Evolutionary conservation across 495 filamentous ascomycete genomes (phyloP).

Genomic region (Penicillium coprophilum): DNA sequence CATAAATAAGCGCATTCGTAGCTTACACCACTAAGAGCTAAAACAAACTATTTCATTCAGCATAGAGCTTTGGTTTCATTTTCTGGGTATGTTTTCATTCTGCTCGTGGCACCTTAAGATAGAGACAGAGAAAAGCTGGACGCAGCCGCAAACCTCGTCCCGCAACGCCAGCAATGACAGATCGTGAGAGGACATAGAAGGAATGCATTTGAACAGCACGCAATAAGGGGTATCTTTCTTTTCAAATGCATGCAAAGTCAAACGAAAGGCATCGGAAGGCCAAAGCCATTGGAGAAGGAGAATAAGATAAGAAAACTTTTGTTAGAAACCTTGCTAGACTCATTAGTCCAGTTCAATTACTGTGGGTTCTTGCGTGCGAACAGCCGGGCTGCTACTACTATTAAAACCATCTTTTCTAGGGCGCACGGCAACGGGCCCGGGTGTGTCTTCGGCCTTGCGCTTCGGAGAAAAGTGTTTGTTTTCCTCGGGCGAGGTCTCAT

Average conservation of each 20-base stretch:
- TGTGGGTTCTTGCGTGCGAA: constrained; percentile 11
- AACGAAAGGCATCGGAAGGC: background rate
- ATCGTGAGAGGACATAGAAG: background rate
- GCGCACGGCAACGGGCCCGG: background rate
- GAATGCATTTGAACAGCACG: background rate
- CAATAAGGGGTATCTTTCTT: constrained; percentile 19
- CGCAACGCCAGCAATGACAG: constrained; percentile 5
- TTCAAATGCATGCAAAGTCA: constrained; percentile 12
- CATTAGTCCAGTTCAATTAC: constrained; percentile 39
- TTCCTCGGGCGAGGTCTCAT: constrained; percentile 12
- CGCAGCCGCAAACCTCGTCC: background rate
- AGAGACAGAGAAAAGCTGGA: background rate
- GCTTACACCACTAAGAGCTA: background rate
- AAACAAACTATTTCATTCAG: background rate
- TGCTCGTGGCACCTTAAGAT: background rate
- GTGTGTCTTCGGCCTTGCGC: constrained; percentile 17
- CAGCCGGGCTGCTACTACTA: background rate
- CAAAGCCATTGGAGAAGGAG: background rate
- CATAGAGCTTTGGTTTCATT: background rate
- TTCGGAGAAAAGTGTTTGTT: constrained; percentile 7
- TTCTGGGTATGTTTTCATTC: background rate
- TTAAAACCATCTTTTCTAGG: constrained; percentile 3
- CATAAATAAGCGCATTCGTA: background rate
- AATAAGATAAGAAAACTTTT: background rate
- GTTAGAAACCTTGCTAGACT: background rate